Percentiles rank a stretch among this genome's conserved stretches.
phyloP scores from a whole-genome alignment of 2,329 filamentous ascomycete genomes.

The Calonectria montana region DNA sequence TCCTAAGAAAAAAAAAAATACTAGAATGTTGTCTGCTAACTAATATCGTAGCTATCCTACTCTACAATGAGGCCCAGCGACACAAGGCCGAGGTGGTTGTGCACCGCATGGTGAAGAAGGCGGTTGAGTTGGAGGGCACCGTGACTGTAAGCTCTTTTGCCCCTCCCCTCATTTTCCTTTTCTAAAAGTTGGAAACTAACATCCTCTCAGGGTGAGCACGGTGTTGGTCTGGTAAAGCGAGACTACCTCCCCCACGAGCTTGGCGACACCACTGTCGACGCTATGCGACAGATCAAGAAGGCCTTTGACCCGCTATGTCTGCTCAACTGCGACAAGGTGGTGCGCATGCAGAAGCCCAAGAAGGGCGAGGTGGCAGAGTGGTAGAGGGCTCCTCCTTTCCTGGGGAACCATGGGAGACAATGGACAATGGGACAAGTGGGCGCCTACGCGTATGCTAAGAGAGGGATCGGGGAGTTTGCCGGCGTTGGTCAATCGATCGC shows the following conservation, averaged over 20 bases:
- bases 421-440: background rate
- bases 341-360: conserved; percentile 66
- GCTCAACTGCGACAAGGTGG: conserved; percentile 76
- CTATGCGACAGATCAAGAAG: conserved; percentile 88
- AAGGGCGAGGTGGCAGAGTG: conserved; percentile 58
- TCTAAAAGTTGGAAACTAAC: background rate
- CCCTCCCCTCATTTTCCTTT: no score
- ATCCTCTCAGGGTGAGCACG: conserved; percentile 75
- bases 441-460: background rate
- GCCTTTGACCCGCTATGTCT: conserved; percentile 81
- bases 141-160: conserved; percentile 67
- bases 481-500: conserved; percentile 7
- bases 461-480: conserved; percentile 9
- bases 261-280: conserved; percentile 78
- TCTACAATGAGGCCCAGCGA: conserved; percentile 75
- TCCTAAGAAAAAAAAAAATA: background rate
- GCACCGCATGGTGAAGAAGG: conserved; percentile 86
- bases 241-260: conserved; percentile 86
- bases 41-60: conserved; percentile 58
- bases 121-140: conserved; percentile 86
- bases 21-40: background rate
- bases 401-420: no score
- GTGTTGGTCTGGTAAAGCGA: conserved; percentile 85
- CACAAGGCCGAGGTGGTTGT: conserved; percentile 76
- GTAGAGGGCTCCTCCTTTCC: conserved; percentile 44